Conservation (phyloP, 345 rosid species). For the Acer saccharum region DNA sequence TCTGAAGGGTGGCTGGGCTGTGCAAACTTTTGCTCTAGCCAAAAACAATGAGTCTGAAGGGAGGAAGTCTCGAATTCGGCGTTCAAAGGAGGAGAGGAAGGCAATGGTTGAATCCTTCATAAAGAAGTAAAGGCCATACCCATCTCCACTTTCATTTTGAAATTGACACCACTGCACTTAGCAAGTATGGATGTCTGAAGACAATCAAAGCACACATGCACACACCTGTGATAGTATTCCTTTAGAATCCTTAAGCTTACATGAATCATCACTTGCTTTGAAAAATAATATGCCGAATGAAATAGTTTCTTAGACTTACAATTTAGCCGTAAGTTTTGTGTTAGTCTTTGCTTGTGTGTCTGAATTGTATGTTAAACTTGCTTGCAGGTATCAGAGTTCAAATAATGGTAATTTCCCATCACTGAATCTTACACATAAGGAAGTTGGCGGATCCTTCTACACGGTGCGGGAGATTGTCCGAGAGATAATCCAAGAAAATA, state of each 20-base stretch:
- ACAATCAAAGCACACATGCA: neutral
- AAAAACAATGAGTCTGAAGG: slow-evolving; percentile 70
- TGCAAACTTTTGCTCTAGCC: slow-evolving; percentile 79
- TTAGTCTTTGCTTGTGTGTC: neutral
- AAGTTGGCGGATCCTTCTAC: slow-evolving; percentile 97
- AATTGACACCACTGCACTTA: slow-evolving; percentile 17
- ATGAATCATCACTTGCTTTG: neutral
- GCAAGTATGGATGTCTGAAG: neutral
- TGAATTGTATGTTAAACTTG: slow-evolving; percentile 21
- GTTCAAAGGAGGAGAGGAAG: slow-evolving; percentile 93
- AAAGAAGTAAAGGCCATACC: slow-evolving; percentile 54
- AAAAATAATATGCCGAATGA: neutral
- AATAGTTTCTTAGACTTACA: neutral
- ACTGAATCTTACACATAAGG: slow-evolving; percentile 83
- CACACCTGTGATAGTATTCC: neutral
- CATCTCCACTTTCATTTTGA: slow-evolving; percentile 14
- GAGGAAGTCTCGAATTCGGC: slow-evolving; percentile 81
- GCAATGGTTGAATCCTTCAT: slow-evolving; percentile 77
- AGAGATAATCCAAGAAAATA: slow-evolving; percentile 95
- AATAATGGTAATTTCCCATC: slow-evolving; percentile 83
- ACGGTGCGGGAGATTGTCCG: slow-evolving; percentile 92
- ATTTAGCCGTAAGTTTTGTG: neutral
- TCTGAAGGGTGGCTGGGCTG: slow-evolving; percentile 66
- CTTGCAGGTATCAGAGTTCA: slow-evolving; percentile 65
- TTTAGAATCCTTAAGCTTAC: neutral